Evolutionary conservation across 495 filamentous ascomycete genomes (phyloP).

Genomic region (Daldinia vernicosa): DNA sequence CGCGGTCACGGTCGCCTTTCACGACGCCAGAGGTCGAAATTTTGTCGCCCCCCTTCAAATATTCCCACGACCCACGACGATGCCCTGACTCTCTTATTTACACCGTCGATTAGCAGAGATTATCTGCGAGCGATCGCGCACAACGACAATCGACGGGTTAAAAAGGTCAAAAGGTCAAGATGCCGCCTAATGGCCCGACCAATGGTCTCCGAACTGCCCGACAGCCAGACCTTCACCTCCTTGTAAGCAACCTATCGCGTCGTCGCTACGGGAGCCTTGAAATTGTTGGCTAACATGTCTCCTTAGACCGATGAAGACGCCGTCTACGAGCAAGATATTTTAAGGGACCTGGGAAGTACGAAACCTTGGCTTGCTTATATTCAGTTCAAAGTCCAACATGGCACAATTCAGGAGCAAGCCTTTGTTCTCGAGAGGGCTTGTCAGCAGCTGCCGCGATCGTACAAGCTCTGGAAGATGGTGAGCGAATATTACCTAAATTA

Average conservation of each 20-base stretch:
- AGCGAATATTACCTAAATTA: slow-evolving; percentile 26
- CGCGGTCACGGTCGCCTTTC: slow-evolving; percentile 26
- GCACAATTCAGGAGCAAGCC: slow-evolving; percentile 86
- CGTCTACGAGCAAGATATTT: slow-evolving; percentile 94
- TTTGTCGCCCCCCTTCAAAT: slow-evolving; percentile 9
- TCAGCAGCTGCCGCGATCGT: slow-evolving; percentile 87
- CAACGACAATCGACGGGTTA: slow-evolving; percentile 31
- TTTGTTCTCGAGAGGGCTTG: slow-evolving; percentile 96
- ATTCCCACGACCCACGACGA: slow-evolving; percentile 31
- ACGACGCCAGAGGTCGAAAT: slow-evolving; percentile 25
- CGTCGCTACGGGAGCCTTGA: neutral
- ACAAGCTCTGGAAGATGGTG: slow-evolving; percentile 99
- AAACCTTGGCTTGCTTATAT: slow-evolving; percentile 98
- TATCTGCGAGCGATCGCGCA: slow-evolving; percentile 45
- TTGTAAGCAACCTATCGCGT: slow-evolving; percentile 63
- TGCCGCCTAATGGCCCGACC: slow-evolving; percentile 44
- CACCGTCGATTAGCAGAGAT: slow-evolving; percentile 41
- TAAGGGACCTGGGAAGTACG: slow-evolving; percentile 83
- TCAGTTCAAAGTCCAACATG: slow-evolving; percentile 89
- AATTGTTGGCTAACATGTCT: slow-evolving; percentile 11
- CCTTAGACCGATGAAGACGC: slow-evolving; percentile 82
- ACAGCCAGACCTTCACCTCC: slow-evolving; percentile 74
- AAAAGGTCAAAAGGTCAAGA: slow-evolving; percentile 33
- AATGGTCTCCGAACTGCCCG: slow-evolving; percentile 43
- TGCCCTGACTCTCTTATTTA: slow-evolving; percentile 37